Percentiles rank a stretch among this genome's conserved stretches.
phyloP scores from a whole-genome alignment of 352 stramenopile genomes.

The Phytophthora macrochlamydospora region DNA sequence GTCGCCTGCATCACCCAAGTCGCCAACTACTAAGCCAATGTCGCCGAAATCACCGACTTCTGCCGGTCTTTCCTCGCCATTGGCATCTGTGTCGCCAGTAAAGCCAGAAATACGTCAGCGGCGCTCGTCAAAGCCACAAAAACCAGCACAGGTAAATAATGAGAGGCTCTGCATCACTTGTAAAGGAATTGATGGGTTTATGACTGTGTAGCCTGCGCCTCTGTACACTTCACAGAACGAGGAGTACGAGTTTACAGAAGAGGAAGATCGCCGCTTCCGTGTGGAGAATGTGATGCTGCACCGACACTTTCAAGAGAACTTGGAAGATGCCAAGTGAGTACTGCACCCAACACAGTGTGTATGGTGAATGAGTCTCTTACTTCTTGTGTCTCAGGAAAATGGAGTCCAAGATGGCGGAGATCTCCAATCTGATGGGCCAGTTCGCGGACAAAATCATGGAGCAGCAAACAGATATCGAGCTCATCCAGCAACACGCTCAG shows the following conservation, averaged over 20 bases:
- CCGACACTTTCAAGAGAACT: slow-evolving; percentile 85
- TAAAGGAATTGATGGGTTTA: neutral
- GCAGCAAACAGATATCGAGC: slow-evolving; percentile 79
- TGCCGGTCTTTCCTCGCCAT: slow-evolving; percentile 7
- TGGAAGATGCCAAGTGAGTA: slow-evolving; percentile 83
- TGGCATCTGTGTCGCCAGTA: slow-evolving; percentile 7
- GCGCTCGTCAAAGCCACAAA: slow-evolving; percentile 14
- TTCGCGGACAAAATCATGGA: slow-evolving; percentile 88
- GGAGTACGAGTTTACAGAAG: slow-evolving; percentile 66
- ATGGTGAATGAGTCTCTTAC: too few species aligned
- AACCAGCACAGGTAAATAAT: neutral
- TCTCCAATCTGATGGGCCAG: slow-evolving; percentile 85
- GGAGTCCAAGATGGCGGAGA: slow-evolving; percentile 86
- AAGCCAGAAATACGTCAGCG: slow-evolving; percentile 18
- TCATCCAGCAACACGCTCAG: slow-evolving; percentile 74
- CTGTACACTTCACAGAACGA: slow-evolving; percentile 55
- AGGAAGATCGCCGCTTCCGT: slow-evolving; percentile 60
- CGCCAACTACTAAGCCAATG: too few species aligned
- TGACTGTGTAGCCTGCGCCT: slow-evolving; percentile 8
- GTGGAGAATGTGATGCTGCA: slow-evolving; percentile 81
- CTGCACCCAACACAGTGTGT: too few species aligned
- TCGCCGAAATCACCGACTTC: slow-evolving; percentile 11
- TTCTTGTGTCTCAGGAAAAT: slow-evolving; percentile 53
- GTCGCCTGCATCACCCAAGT: neutral
- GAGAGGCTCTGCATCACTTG: too few species aligned